Evolutionary conservation across 257 asterid genomes (phyloP).

Genomic region (Solanum raphanifolium): DNA sequence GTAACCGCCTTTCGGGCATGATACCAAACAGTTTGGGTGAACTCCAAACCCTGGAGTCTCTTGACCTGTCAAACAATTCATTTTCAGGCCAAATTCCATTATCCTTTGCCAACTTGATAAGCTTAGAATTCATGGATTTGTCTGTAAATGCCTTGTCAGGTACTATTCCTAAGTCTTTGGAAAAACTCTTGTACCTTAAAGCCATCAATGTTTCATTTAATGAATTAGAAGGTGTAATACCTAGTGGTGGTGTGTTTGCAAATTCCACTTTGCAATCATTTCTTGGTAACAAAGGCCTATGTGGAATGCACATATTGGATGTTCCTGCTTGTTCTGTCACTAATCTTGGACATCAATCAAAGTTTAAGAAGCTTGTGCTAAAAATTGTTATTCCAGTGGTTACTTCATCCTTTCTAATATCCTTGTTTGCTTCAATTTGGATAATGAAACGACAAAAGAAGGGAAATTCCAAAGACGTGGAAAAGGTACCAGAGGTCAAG

Average conservation of each 20-base stretch:
- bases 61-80: not conserved
- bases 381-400: not conserved
- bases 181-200: not conserved
- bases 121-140: not conserved
- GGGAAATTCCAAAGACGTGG: not conserved
- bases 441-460: not conserved
- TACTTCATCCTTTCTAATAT: not conserved
- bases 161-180: not conserved
- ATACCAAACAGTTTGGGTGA: not conserved
- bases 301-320: not conserved
- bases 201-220: not conserved
- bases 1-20: not conserved
- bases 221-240: not conserved
- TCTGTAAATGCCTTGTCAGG: not conserved
- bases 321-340: not conserved
- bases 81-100: not conserved
- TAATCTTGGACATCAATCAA: not conserved
- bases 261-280: not conserved
- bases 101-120: not conserved
- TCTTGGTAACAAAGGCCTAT: not conserved
- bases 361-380: not conserved
- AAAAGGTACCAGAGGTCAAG: not conserved
- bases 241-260: not conserved
- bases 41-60: not conserved
- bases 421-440: not conserved